Base-by-base conservation (phyloP, 768 basidiomycete genomes). In the Asterophora parasitica region DNA sequence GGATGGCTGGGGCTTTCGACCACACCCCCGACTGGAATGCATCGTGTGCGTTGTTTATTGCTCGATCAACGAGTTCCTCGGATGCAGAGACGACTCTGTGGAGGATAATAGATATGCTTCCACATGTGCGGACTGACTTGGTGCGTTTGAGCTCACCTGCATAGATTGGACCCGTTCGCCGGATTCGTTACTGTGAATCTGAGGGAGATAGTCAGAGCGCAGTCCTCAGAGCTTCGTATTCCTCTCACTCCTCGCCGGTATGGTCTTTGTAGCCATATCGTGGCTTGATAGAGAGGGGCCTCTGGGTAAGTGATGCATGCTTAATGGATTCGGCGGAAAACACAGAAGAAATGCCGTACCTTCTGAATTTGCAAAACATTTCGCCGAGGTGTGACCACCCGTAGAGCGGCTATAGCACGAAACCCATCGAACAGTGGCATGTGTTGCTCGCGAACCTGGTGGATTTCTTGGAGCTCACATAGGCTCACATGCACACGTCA, bases 1-100 rank as follows among this genome's bases (percentile, higher is more conserved):
- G 61, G 0, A 79, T 58, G 1, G 73, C 62, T 4, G 86, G 64
- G 3, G 82, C 67, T 56, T 67, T 77, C 9, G 88, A 88, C 90
- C 90, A 92, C 31, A 76, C 61, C 2, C 88, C 89, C 1, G 81
- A 79, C 34, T 77, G 65, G 60, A 83, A 91, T 4, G 65, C 72
- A 4, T 65, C 59, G 41, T 90, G 77, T 0, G 87, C 85, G 26
- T 67, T 65, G 42, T 60, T 48, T 0, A 91, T 78, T 0, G 81
- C 71, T 5, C 62, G 51, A 15, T 71, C 61, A 6, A 88, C 82
- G 45, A 80, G 76, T 6, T 72, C 62, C 2, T 69, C 56, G 0
- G 78, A 77, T 1, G 85, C 70, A 34, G 76, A 73, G 1, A 67
- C 63, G 28, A 91, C 75, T 16, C 87, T 88, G 35, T 4, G 11